Evolutionary conservation across 805 yeast species (phyloP).

Genomic region (Teunomyces pallodes): DNA sequence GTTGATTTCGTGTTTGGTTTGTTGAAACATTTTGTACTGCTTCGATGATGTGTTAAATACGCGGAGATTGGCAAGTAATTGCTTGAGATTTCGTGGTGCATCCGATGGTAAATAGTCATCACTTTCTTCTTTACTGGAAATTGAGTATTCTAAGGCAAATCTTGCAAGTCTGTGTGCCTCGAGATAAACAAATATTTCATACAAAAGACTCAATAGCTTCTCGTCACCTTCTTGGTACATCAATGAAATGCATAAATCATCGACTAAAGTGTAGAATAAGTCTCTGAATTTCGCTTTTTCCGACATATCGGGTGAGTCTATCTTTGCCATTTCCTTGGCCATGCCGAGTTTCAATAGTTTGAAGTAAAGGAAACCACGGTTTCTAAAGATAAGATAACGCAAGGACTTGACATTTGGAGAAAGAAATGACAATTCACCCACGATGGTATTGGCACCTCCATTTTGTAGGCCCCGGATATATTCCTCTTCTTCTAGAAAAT

Average conservation of each 20-base stretch:
- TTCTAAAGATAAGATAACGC: constrained; percentile 75
- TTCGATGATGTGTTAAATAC: neutral
- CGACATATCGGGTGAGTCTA: constrained; percentile 14
- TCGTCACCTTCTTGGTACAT: constrained; percentile 68
- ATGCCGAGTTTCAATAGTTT: constrained; percentile 27
- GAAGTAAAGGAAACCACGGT: constrained; percentile 72
- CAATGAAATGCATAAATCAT: constrained; percentile 64
- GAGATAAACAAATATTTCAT: constrained; percentile 50
- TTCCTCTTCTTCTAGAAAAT: constrained; percentile 39
- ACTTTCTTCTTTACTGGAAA: constrained; percentile 42
- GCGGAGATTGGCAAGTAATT: constrained; percentile 17
- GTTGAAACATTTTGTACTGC: neutral
- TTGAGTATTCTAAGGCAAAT: constrained; percentile 56
- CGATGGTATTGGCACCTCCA: constrained; percentile 29
- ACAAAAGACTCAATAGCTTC: constrained; percentile 47
- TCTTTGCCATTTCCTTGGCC: constrained; percentile 12
- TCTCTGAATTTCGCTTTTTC: constrained; percentile 17
- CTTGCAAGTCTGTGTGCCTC: constrained; percentile 50
- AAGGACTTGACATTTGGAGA: constrained; percentile 74
- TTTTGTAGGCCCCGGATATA: constrained; percentile 39
- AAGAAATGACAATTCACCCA: constrained; percentile 41
- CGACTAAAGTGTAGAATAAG: constrained; percentile 45
- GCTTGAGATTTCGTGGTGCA: neutral
- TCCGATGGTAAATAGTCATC: constrained; percentile 30
- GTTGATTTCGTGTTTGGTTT: neutral